Conservation (phyloP, 495 filamentous ascomycete species). For the Lepidopterella palustris region DNA sequence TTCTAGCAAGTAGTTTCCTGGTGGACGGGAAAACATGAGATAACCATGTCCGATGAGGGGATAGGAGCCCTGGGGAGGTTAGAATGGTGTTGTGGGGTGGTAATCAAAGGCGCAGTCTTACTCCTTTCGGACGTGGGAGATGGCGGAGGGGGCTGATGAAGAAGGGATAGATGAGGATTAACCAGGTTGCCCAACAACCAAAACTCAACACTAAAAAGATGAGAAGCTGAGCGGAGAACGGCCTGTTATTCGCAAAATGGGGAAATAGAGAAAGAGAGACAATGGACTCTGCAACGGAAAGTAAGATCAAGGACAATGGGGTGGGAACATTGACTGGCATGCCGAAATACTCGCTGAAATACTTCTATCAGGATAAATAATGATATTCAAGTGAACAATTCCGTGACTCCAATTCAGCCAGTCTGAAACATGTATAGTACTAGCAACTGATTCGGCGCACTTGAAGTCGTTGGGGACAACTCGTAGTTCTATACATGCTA, state of each 20-base stretch:
- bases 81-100: background rate
- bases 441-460: no score
- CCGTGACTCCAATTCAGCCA: no score
- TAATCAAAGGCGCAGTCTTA: background rate
- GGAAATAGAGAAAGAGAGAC: conserved; percentile 9
- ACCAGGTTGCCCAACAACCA: conserved; percentile 1
- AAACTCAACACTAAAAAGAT: conserved; percentile 10
- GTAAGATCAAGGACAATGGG: conserved; percentile 10
- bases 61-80: background rate
- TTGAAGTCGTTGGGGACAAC: no score
- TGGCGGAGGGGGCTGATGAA: conserved; percentile 28
- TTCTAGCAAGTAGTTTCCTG: conserved; percentile 10
- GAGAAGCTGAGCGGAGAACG: conserved; percentile 6
- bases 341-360: no score
- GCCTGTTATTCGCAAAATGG: background rate
- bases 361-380: no score
- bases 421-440: no score
- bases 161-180: conserved; percentile 24
- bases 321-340: no score
- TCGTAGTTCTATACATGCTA: no score
- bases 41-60: conserved; percentile 27
- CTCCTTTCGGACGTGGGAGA: conserved; percentile 17
- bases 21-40: conserved; percentile 22
- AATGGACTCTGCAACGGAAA: conserved; percentile 6
- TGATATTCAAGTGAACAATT: no score